These are phyloP conservation scores for Sesbania bispinosa DNA, from an alignment of 306 rosid genomes.

Conservation along the genomic window DNA sequence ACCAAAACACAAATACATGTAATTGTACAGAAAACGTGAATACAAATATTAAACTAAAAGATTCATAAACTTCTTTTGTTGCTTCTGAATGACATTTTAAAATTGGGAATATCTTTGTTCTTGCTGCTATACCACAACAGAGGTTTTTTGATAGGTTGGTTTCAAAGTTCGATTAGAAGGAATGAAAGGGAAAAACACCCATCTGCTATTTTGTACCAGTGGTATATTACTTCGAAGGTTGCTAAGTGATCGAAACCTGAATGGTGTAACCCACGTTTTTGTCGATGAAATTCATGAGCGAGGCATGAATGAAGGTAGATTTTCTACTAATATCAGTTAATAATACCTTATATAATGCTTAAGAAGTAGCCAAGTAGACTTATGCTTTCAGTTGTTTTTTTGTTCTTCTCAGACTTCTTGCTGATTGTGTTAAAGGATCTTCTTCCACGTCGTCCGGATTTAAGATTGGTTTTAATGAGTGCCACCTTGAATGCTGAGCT, in stretches of 20 bases:
- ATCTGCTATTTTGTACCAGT: slow-evolving; percentile 92
- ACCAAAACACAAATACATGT: slow-evolving; percentile 1
- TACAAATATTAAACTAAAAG: slow-evolving; percentile 18
- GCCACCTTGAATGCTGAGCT: slow-evolving; percentile 94
- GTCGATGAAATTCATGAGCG: slow-evolving; percentile 99
- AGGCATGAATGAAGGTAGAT: slow-evolving; percentile 97
- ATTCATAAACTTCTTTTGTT: slow-evolving; percentile 18
- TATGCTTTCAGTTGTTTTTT: slow-evolving; percentile 24
- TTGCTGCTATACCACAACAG: slow-evolving; percentile 71
- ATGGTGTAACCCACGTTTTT: slow-evolving; percentile 90
- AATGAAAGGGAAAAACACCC: slow-evolving; percentile 90
- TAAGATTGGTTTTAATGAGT: slow-evolving; percentile 92
- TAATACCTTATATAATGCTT: slow-evolving; percentile 9
- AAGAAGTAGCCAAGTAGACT: slow-evolving; percentile 21
- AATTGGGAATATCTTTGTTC: slow-evolving; percentile 46
- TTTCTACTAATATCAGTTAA: slow-evolving; percentile 1
- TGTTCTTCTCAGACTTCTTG: slow-evolving; percentile 77
- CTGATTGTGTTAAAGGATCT: slow-evolving; percentile 96
- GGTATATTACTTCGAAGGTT: slow-evolving; percentile 95
- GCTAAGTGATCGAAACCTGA: slow-evolving; percentile 84
- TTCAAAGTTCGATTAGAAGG: slow-evolving; percentile 98
- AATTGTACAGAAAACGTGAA: slow-evolving; percentile 7
- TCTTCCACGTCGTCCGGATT: slow-evolving; percentile 84
- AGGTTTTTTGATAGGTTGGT: slow-evolving; percentile 90
- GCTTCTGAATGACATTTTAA: slow-evolving; percentile 31